Percentiles rank a stretch among this genome's conserved stretches.
Conservation (phyloP, 306 rosid species). For the Prunus armeniaca region DNA sequence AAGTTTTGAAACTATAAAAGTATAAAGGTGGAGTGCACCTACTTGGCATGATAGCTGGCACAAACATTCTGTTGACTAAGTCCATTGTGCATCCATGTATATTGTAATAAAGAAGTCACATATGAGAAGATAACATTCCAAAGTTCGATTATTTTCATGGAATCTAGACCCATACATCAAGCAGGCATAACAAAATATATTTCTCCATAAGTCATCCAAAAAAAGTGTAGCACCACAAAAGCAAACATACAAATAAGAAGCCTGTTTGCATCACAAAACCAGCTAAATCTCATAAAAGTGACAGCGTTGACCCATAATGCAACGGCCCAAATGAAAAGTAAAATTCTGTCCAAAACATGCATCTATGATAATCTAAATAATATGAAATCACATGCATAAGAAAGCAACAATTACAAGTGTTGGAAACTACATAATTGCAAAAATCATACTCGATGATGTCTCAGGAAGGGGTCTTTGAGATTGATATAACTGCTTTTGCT, state of each 20-base stretch:
- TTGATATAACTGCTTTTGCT: conserved; percentile 72
- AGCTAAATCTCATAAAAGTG: neutral
- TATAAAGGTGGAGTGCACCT: neutral
- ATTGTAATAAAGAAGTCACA: neutral
- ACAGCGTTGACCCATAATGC: neutral
- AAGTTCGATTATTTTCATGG: neutral
- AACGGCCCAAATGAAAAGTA: neutral
- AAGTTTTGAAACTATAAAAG: neutral
- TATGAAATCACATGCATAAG: neutral
- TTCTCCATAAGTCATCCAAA: neutral
- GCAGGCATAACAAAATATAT: neutral
- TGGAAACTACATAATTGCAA: conserved; percentile 14
- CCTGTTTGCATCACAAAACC: neutral
- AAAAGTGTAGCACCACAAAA: neutral
- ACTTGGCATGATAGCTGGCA: neutral
- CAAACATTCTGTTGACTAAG: neutral
- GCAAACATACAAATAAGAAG: neutral
- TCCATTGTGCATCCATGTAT: neutral
- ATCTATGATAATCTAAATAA: neutral
- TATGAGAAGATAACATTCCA: neutral
- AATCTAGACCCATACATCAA: neutral
- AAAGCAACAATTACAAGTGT: neutral
- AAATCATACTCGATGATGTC: conserved; percentile 66
- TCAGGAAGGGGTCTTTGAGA: conserved; percentile 76
- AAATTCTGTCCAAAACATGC: neutral